These are phyloP conservation scores for Hymenoscyphus fraxineus DNA, from an alignment of 2,329 filamentous ascomycete species.

Conservation along the genomic window DNA sequence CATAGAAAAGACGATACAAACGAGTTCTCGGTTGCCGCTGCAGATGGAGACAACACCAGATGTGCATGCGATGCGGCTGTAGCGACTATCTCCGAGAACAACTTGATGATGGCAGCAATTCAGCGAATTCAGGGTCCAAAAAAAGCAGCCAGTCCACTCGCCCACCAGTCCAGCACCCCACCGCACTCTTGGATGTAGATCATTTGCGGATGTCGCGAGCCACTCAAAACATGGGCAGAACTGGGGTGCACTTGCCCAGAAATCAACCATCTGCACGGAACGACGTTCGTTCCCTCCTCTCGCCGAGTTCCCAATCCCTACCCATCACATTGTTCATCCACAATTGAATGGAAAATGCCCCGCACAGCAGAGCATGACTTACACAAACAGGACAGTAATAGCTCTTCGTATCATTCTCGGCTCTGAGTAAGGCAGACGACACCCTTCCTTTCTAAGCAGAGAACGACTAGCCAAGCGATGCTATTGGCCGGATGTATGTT, in stretches of 20 bases:
- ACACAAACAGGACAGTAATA: background rate
- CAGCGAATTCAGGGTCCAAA: too few relatives aligned
- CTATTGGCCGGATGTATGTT: too few relatives aligned
- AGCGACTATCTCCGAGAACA: background rate
- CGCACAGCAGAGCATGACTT: background rate
- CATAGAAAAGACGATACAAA: background rate
- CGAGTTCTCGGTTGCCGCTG: background rate
- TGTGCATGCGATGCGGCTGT: background rate
- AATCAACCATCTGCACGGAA: background rate
- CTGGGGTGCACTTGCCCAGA: background rate
- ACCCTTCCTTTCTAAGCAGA: too few relatives aligned
- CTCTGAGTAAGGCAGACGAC: background rate
- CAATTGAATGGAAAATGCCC: background rate
- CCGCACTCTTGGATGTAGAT: background rate
- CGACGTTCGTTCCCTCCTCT: background rate
- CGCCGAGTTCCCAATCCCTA: background rate
- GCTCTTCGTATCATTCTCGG: constrained; percentile 5
- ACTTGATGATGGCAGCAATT: background rate
- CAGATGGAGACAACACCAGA: too few relatives aligned
- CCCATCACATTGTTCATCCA: background rate
- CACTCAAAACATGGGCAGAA: background rate
- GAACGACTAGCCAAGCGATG: too few relatives aligned
- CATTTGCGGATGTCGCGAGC: background rate
- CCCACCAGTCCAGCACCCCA: background rate
- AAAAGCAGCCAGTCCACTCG: background rate